A percentile compares a stretch with the other conserved stretches of the same genome.
phyloP scores from a whole-genome alignment of 176 grass and related monocot genomes.

The Secale cereale region DNA sequence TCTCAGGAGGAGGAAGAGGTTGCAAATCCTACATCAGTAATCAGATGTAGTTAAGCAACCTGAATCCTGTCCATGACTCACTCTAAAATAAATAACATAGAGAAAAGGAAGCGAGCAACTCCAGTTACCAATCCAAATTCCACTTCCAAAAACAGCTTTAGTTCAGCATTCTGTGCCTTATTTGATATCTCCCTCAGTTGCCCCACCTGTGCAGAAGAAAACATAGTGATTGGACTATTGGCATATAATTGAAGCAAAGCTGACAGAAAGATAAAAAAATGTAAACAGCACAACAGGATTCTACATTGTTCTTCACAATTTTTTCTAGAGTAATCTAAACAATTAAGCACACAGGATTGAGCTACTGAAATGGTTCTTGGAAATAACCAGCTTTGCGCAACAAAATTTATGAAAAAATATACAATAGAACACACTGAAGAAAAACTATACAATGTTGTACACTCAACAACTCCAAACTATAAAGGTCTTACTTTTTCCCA shows the following conservation, averaged over 20 bases:
- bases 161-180: constrained; percentile 85
- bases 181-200: constrained; percentile 91
- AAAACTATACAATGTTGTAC: constrained; percentile 10
- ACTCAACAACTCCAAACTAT: background rate
- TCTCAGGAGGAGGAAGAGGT: constrained; percentile 68
- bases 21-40: constrained; percentile 51
- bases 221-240: background rate
- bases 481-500: background rate
- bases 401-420: background rate
- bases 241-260: background rate
- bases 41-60: constrained; percentile 19
- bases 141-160: constrained; percentile 90
- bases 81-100: constrained; percentile 15
- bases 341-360: constrained; percentile 17
- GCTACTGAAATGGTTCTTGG: background rate
- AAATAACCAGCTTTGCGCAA: background rate
- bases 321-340: background rate
- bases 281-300: background rate
- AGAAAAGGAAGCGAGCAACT: background rate
- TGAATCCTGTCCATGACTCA: constrained; percentile 5
- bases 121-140: constrained; percentile 66
- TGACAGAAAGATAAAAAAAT: background rate
- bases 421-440: background rate
- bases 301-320: background rate
- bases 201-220: constrained; percentile 62